Conservation (phyloP, 1,284 basidiomycete genomes). For the Malassezia globosa region DNA sequence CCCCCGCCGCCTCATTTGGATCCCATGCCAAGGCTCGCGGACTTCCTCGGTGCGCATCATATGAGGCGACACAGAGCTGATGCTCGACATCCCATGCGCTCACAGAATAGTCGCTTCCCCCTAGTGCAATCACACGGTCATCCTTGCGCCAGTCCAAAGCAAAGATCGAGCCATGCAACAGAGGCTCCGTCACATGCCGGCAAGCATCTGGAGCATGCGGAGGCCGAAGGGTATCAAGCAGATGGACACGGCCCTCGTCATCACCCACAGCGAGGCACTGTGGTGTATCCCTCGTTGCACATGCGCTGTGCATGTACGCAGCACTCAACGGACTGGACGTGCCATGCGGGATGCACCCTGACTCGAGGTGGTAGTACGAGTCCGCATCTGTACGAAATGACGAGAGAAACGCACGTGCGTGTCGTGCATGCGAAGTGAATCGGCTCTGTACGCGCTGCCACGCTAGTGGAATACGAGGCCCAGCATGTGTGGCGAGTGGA, state of each 20-base stretch:
- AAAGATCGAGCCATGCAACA: conserved; percentile 26
- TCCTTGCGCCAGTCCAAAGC: conserved; percentile 37
- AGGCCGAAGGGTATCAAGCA: conserved; percentile 28
- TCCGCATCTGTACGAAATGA: background rate
- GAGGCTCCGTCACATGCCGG: conserved; percentile 3
- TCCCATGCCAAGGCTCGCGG: conserved; percentile 37
- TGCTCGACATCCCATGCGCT: conserved; percentile 38
- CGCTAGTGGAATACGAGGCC: background rate
- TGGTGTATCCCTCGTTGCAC: conserved; percentile 21
- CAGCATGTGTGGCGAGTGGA: background rate
- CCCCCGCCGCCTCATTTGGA: conserved; percentile 21
- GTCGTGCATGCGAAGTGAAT: background rate
- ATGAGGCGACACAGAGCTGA: conserved; percentile 21
- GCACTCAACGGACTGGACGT: conserved; percentile 25
- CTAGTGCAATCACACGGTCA: conserved; percentile 29
- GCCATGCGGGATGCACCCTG: conserved; percentile 12
- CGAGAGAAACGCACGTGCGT: background rate
- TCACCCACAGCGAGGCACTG: conserved; percentile 43
- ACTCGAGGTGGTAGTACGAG: conserved; percentile 20
- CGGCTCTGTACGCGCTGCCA: background rate
- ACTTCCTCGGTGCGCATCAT: conserved; percentile 28
- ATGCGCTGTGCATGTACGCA: conserved; percentile 29
- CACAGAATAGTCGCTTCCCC: conserved; percentile 36
- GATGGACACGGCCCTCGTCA: conserved; percentile 37
- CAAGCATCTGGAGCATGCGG: conserved; percentile 13